Evolutionary conservation across 163 green algal species (phyloP).

Genomic region (Scenedesmus sp.): DNA sequence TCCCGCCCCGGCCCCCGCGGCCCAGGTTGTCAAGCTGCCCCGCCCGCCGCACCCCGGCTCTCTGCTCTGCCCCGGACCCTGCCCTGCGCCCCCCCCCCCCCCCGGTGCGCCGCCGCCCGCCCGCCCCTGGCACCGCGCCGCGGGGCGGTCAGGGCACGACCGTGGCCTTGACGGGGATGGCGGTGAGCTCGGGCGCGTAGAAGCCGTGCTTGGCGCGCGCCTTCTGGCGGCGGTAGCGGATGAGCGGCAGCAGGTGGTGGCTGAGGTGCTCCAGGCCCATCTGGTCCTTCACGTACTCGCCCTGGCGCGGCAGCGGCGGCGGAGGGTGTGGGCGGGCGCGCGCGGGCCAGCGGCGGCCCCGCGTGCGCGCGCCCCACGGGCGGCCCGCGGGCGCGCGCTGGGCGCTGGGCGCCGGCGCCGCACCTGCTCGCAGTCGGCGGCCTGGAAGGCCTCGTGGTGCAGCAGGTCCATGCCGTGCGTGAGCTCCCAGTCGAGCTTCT

Average conservation of each 20-base stretch:
- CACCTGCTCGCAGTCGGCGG: slow-evolving; percentile 66
- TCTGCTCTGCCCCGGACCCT: no score
- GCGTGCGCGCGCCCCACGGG: not conserved
- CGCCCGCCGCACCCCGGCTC: no score
- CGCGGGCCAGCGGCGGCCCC: not conserved
- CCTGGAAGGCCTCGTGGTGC: slow-evolving; percentile 43
- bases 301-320: slow-evolving; percentile 32
- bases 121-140: no score
- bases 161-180: slow-evolving; percentile 35
- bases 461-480: slow-evolving; percentile 62
- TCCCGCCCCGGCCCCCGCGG: no score
- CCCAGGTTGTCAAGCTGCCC: no score
- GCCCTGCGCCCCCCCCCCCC: no score
- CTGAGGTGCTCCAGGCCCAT: slow-evolving; percentile 66
- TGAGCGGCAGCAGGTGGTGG: slow-evolving; percentile 72
- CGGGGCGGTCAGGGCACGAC: slow-evolving; percentile 1
- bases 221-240: slow-evolving; percentile 64
- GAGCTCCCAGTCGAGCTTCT: slow-evolving; percentile 75
- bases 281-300: slow-evolving; percentile 68
- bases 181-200: slow-evolving; percentile 53
- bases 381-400: not conserved
- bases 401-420: not conserved
- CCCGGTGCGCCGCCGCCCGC: no score
- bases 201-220: slow-evolving; percentile 39
- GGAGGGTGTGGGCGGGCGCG: not conserved